These are phyloP conservation scores for Lasiosphaeriaceae sp. DNA, from an alignment of 495 filamentous ascomycete genomes.

Conservation along the genomic window DNA sequence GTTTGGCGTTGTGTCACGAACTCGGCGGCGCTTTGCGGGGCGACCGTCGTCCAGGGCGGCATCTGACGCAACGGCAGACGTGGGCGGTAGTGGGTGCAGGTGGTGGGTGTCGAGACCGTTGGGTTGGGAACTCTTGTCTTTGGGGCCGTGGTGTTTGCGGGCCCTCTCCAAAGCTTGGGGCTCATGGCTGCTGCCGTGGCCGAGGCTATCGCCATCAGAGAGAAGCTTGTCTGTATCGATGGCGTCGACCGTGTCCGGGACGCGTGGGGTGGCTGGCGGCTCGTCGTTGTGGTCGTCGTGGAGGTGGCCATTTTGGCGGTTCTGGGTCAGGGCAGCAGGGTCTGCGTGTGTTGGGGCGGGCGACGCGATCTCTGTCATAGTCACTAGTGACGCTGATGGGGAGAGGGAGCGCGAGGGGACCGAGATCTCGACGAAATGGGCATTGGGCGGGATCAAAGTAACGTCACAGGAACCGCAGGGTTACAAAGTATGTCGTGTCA, in stretches of 20 bases:
- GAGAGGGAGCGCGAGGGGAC: slow-evolving; percentile 38
- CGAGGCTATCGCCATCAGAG: neutral
- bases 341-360: slow-evolving; percentile 40
- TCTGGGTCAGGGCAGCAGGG: slow-evolving; percentile 22
- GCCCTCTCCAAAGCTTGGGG: neutral
- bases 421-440: slow-evolving; percentile 63
- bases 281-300: slow-evolving; percentile 13
- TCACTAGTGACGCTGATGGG: slow-evolving; percentile 23
- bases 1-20: slow-evolving; percentile 43
- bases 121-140: slow-evolving; percentile 12
- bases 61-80: slow-evolving; percentile 3
- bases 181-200: neutral
- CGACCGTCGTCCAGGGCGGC: slow-evolving; percentile 40
- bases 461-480: slow-evolving; percentile 60
- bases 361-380: slow-evolving; percentile 51
- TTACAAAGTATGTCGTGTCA: slow-evolving; percentile 46
- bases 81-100: slow-evolving; percentile 5
- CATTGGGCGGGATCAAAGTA: slow-evolving; percentile 57
- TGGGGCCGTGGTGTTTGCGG: neutral
- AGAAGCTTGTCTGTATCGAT: slow-evolving; percentile 1
- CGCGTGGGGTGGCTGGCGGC: neutral
- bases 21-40: slow-evolving; percentile 71
- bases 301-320: slow-evolving; percentile 22
- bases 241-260: slow-evolving; percentile 1
- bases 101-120: slow-evolving; percentile 18